phyloP scores from a whole-genome alignment of 2,329 filamentous ascomycete species.

The Alternaria dauci region DNA sequence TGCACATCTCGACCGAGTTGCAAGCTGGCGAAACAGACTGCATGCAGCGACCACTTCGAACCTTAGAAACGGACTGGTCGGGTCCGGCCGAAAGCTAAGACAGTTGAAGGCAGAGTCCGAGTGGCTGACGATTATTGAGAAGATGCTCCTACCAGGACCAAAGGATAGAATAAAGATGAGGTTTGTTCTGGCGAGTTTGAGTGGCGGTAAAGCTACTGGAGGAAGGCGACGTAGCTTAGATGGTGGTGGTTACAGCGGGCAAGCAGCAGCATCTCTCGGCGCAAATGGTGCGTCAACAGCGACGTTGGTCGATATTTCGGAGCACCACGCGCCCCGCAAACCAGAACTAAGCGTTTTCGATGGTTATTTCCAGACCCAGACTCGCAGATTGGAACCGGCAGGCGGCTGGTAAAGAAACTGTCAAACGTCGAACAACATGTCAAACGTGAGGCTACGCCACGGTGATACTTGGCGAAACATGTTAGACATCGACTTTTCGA shows the following conservation, averaged over 20 bases:
- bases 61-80: constrained; percentile 39
- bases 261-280: constrained; percentile 33
- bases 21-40: constrained; percentile 44
- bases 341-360: constrained; percentile 49
- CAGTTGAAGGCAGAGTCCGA: constrained; percentile 46
- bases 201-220: constrained; percentile 39
- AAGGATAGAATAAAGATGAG: constrained; percentile 49
- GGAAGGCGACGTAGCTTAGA: constrained; percentile 48
- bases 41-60: constrained; percentile 43
- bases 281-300: constrained; percentile 19
- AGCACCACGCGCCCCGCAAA: constrained; percentile 23
- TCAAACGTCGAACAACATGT: not conserved
- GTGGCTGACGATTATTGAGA: constrained; percentile 48
- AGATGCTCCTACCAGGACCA: constrained; percentile 46
- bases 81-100: constrained; percentile 41
- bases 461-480: constrained; percentile 27
- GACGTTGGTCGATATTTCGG: constrained; percentile 27
- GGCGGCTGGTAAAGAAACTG: constrained; percentile 27
- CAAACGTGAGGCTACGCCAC: constrained; percentile 7
- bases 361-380: constrained; percentile 48
- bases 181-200: constrained; percentile 38
- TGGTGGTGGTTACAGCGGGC: constrained; percentile 44
- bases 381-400: constrained; percentile 31
- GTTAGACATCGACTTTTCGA: constrained; percentile 5
- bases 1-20: constrained; percentile 49